Conservation (phyloP, 1,284 basidiomycete species). For the Fomitopsis pinicola region DNA sequence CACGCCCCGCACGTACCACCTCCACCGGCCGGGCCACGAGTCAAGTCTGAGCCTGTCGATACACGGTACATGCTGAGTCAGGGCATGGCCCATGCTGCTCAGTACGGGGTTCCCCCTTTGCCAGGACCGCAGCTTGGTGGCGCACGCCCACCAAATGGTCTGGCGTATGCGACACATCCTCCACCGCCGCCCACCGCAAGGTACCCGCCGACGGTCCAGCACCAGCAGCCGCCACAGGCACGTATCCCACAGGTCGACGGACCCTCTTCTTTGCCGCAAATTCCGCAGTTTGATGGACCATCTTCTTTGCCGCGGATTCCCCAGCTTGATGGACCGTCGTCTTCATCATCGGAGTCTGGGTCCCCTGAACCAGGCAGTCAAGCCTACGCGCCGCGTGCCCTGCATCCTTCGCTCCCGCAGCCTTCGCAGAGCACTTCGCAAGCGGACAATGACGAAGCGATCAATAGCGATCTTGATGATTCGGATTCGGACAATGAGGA, state of each 20-base stretch:
- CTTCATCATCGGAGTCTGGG: slow-evolving; percentile 56
- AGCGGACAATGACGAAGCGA: slow-evolving; percentile 70
- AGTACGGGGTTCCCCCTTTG: slow-evolving; percentile 56
- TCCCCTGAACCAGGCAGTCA: slow-evolving; percentile 50
- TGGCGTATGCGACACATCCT: slow-evolving; percentile 16
- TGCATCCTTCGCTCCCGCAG: slow-evolving; percentile 34
- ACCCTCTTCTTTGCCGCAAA: slow-evolving; percentile 49
- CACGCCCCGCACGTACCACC: slow-evolving; percentile 41
- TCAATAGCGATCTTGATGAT: slow-evolving; percentile 96
- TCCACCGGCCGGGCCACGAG: slow-evolving; percentile 35
- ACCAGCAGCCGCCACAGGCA: slow-evolving; percentile 10
- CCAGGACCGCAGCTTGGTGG: slow-evolving; percentile 58
- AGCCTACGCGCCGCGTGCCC: slow-evolving; percentile 53
- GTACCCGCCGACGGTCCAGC: slow-evolving; percentile 14
- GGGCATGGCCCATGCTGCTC: slow-evolving; percentile 27
- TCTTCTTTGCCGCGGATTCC: slow-evolving; percentile 56
- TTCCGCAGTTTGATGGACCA: slow-evolving; percentile 52
- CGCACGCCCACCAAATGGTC: slow-evolving; percentile 38
- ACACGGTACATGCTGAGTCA: slow-evolving; percentile 53
- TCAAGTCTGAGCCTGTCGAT: slow-evolving; percentile 69
- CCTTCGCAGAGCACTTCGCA: slow-evolving; percentile 27
- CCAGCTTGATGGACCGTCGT: slow-evolving; percentile 38
- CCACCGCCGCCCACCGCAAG: slow-evolving; percentile 24
- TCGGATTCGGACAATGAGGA: slow-evolving; percentile 81
- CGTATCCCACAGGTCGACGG: slow-evolving; percentile 70